Percentiles rank a stretch among this genome's conserved stretches.
Evolutionary conservation across 2,329 filamentous ascomycete genomes (phyloP).

Genomic region (Monilinia vaccinii-corymbosi): DNA sequence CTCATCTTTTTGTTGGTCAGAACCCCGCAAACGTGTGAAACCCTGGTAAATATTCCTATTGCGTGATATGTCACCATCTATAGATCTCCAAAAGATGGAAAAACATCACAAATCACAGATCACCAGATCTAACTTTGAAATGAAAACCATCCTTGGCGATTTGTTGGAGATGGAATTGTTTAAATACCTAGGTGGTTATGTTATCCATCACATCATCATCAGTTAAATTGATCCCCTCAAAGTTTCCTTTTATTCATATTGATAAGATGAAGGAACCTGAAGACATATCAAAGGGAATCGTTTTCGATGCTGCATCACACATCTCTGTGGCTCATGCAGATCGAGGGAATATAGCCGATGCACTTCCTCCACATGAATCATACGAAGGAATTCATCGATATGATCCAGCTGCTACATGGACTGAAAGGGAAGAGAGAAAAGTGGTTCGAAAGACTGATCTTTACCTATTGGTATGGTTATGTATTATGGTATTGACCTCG

Average conservation of each 20-base stretch:
- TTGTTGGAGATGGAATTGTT: neutral
- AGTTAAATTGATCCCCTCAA: neutral
- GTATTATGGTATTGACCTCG: neutral
- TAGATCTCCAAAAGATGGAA: neutral
- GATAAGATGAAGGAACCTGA: neutral
- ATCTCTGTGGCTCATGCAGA: neutral
- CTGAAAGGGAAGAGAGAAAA: slow-evolving; percentile 44
- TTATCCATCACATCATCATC: neutral
- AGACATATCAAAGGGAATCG: neutral
- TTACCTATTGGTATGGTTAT: slow-evolving; percentile 3
- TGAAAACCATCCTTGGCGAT: too few species aligned
- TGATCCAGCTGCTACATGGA: slow-evolving; percentile 45
- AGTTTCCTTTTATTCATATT: neutral
- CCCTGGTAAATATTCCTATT: neutral
- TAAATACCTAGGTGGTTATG: neutral
- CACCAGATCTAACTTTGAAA: too few species aligned
- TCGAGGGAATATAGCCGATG: neutral
- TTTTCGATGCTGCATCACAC: neutral
- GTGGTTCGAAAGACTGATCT: slow-evolving; percentile 41
- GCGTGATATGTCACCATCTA: slow-evolving; percentile 7
- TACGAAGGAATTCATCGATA: slow-evolving; percentile 25
- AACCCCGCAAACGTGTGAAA: neutral
- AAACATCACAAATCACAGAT: neutral
- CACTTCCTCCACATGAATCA: slow-evolving; percentile 4
- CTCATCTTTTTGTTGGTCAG: neutral